Evolutionary conservation across 352 stramenopile species (phyloP).

Genomic region (Pythium plurisporium): DNA sequence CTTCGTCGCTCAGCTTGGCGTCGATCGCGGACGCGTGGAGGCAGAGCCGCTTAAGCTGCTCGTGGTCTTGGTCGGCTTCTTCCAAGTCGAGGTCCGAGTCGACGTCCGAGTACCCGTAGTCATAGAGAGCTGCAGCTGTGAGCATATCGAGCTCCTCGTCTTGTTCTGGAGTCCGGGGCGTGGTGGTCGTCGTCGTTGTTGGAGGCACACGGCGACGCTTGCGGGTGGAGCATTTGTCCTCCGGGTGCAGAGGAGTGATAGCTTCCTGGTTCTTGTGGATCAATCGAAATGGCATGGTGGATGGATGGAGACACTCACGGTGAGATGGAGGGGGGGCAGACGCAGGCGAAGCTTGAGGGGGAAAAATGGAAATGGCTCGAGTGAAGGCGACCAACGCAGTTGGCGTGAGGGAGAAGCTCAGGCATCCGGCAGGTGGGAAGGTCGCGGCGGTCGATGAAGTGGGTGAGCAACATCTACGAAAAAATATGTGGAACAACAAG

Average conservation of each 20-base stretch:
- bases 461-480: neutral
- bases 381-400: neutral
- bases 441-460: constrained; percentile 28
- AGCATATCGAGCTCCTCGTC: neutral
- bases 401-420: neutral
- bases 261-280: neutral
- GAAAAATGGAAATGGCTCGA: constrained; percentile 29
- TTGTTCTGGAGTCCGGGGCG: neutral
- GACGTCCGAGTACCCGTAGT: neutral
- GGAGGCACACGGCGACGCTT: constrained; percentile 14
- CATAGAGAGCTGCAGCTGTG: neutral
- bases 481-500: constrained; percentile 21
- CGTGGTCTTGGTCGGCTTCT: neutral
- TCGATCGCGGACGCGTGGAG: constrained; percentile 16
- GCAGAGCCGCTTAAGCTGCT: constrained; percentile 29
- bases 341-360: neutral
- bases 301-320: too few species aligned
- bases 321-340: neutral
- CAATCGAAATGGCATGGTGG: constrained; percentile 4
- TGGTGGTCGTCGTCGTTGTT: neutral
- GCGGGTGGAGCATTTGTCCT: constrained; percentile 17
- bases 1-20: constrained; percentile 28
- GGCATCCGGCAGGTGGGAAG: neutral
- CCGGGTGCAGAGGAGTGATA: constrained; percentile 14
- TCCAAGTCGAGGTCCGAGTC: neutral